Base-by-base conservation (phyloP, 2,329 filamentous ascomycete genomes). In the Aspergillus thermomutatus region DNA sequence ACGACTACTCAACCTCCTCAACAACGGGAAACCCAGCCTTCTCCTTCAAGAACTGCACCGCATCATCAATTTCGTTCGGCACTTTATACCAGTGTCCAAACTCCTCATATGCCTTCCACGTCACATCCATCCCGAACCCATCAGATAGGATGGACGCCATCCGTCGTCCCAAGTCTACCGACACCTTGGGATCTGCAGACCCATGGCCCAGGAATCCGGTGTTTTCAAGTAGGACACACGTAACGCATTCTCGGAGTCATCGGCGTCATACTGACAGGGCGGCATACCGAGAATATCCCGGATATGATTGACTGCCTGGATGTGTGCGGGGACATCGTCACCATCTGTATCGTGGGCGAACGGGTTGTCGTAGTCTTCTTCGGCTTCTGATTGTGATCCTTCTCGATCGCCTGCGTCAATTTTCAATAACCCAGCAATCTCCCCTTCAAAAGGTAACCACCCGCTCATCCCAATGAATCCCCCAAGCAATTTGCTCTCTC, bases 81-180 rank as follows among this genome's bases (percentile, higher is more conserved):
- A 79, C 67, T 56, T 75, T 79, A 59, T 80, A 80, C 77, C 80
- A 81, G 57, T 82, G 79, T 0, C 78, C 79, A 31, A 73, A 67
- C 0, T 62, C 70, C 3, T 65, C 27, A 64, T 82, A 83, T 0
- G 58, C 37, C 53, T 73, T 73, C 73, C 74, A 78, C 10, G 53
- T 64, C 21, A 64, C 60, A 54, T 61, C 46, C 59, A 66, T 63
- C 9, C 52, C 54, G 1, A 65, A 50, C 8, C 54, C 54, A 9
- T 17, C 40, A n/a, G 56, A 60, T 10, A 66, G 52, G 1, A 64
- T 10, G 25, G 27, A 41, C 31, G 50, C 50, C 61, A 66, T 64
- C 10, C 49, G 56, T 25, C 48, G 28, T 6, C 62, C 62, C 34
- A 64, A 28, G 4, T 26, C 10, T 2, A 59, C 53, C 73, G 65